phyloP scores from a whole-genome alignment of 257 asterid species.

The Fraxinus excelsior region DNA sequence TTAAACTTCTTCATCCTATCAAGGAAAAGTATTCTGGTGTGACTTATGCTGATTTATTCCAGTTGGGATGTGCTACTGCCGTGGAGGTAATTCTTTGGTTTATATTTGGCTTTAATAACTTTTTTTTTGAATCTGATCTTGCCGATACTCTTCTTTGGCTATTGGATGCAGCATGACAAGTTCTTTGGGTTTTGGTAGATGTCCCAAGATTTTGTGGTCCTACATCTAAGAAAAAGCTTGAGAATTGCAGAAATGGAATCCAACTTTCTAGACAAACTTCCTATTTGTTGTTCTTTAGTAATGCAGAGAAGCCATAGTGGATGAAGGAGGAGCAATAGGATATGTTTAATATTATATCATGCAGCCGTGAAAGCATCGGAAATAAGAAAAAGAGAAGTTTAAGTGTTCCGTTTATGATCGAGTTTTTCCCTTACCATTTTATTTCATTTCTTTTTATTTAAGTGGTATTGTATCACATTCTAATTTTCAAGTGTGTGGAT shows the following conservation, averaged over 20 bases:
- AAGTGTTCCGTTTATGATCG: too few species aligned
- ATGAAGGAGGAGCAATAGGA: not conserved
- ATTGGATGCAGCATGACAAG: too few species aligned
- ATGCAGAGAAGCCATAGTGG: not conserved
- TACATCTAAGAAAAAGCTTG: not conserved
- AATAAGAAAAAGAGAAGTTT: too few species aligned
- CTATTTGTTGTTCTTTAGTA: not conserved
- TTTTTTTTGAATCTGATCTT: slow-evolving; percentile 2
- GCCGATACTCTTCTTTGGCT: slow-evolving; percentile 25
- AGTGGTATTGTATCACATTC: too few species aligned
- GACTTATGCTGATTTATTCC: slow-evolving; percentile 90
- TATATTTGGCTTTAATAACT: too few species aligned
- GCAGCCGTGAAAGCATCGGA: too few species aligned
- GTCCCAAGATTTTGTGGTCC: not conserved
- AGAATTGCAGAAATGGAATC: not conserved
- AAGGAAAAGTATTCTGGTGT: slow-evolving; percentile 84
- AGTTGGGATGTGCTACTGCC: slow-evolving; percentile 96
- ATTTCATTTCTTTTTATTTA: too few species aligned
- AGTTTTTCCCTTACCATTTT: too few species aligned
- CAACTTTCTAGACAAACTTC: not conserved
- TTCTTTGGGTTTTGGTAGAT: too few species aligned
- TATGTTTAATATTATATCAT: too few species aligned
- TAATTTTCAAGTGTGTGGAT: too few species aligned
- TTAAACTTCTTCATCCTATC: slow-evolving; percentile 91
- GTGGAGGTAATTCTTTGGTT: slow-evolving; percentile 56